Conservation (phyloP, 768 basidiomycete genomes). For the Lentinula guzmanii region DNA sequence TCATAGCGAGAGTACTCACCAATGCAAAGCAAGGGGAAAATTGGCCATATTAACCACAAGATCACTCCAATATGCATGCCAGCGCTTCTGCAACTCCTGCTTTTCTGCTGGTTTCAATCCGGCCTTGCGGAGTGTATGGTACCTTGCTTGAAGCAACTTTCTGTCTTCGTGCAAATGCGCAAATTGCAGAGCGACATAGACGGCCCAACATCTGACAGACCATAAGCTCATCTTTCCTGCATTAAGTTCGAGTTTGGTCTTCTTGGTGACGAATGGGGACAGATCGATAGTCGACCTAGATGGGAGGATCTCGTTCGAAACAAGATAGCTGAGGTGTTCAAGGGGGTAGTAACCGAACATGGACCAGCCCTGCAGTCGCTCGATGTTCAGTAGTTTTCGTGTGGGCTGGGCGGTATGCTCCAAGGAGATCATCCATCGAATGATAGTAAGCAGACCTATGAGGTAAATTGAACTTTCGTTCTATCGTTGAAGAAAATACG, state of each 20-base stretch:
- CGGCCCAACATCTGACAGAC: slow-evolving; percentile 80
- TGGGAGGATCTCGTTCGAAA: slow-evolving; percentile 56
- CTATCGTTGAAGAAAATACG: neutral
- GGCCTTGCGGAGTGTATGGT: slow-evolving; percentile 49
- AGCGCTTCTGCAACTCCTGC: slow-evolving; percentile 48
- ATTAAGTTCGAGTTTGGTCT: slow-evolving; percentile 33
- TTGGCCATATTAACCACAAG: slow-evolving; percentile 67
- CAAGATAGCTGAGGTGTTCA: slow-evolving; percentile 69
- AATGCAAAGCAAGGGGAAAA: slow-evolving; percentile 81
- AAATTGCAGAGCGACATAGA: slow-evolving; percentile 74
- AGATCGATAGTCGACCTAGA: slow-evolving; percentile 29
- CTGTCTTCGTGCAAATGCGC: slow-evolving; percentile 66
- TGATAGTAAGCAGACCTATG: slow-evolving; percentile 67
- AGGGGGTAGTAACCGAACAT: slow-evolving; percentile 80
- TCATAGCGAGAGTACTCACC: slow-evolving; percentile 39
- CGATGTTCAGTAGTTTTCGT: slow-evolving; percentile 63
- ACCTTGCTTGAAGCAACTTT: slow-evolving; percentile 47
- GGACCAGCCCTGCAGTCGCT: slow-evolving; percentile 73
- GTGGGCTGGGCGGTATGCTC: slow-evolving; percentile 72
- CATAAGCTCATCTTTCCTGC: slow-evolving; percentile 48
- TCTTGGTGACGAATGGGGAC: slow-evolving; percentile 35
- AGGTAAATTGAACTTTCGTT: neutral
- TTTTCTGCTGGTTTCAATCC: slow-evolving; percentile 43
- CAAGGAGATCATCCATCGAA: slow-evolving; percentile 74
- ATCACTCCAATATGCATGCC: slow-evolving; percentile 69